Base-by-base conservation (phyloP, 2,329 filamentous ascomycete species). In the Colletotrichum neosansevieriae region DNA sequence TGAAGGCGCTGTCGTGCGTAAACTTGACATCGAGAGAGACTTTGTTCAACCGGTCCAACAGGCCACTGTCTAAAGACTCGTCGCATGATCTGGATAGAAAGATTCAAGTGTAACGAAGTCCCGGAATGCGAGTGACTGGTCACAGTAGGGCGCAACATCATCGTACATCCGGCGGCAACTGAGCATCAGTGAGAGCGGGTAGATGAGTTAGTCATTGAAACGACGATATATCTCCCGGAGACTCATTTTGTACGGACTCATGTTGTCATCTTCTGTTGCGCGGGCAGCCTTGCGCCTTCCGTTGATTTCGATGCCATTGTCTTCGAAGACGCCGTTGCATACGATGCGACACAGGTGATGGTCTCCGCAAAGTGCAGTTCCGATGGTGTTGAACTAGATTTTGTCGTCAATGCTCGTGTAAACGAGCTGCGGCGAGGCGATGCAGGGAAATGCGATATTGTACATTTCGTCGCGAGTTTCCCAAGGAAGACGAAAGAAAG, bases 141-240 rank as follows among this genome's bases (percentile, higher is more conserved):
- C 63, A 12, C 63, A 67, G 4, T 57, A 44, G 34, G 51, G 51
- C 29, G 58, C 63, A 13, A 67, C 42, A 6, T 67, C 63, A 11
- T 57, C 51, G 24, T 57, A 57, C 50, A 67, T 50, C 17, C 63
- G 44, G 24, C 58, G 63, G 15, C 63, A 67, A 11, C 51, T 51
- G 24, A 67, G 44, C 7, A 50, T 11, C 0, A 63, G 58, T 6
- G 63, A 17, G n/a, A 57, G 21, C 3, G 63, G 58, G 17, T 32
- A 51, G 6, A 44, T 21, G 15, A 40, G n/a, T 17, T 50, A n/a
- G 15, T 60, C 38, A 11, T 36, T 38, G 21, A 34, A 12, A 32
- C 62, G 45, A 29, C 6, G 19, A 11, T 29, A 29, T 15, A 17
- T 24, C 12, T 34, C 36, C 15, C 29, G 19, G 19, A 36, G 17